Evolutionary conservation across 129 eudicot species (phyloP), one percentile per base, ranked within the genome.

Genomic region (Smallanthus sonchifolius): DNA sequence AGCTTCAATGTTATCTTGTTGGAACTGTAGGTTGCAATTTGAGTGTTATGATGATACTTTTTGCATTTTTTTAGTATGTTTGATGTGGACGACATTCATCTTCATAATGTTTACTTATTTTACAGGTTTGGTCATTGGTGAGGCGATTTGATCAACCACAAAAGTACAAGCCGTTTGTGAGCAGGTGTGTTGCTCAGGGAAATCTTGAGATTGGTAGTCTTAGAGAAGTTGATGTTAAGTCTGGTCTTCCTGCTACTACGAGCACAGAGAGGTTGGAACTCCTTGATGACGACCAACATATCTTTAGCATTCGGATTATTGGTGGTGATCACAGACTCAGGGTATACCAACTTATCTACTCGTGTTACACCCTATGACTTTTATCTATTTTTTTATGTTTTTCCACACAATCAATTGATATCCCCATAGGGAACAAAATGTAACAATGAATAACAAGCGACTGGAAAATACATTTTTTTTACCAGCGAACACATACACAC

Each of bases 241-340:
- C 94, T 7, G 94, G 90, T 35, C 90, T 88, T 69, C 90, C 94
- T 32, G 94, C 88, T 35, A 83, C 94, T 15, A 88, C 88, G 15
- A 85, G 94, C 81, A 85, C 81, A 0, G 94, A 88, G 82, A 81
- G 88, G 75, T 77, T 88, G 83, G 94, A 88, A 73, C 86, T 88
- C 48, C 88, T 88, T 65, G 90, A 88, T 74, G 94, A 88, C 34
- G 79, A 88, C 4, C 84, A 86, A 45, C 95, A 88, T 64, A 77
- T 88, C 72, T 83, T 88, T 16, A 86, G 89, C 71, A 52, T 87
- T 70, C 83, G 86, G 71, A 83, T 88, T 68, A 45, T 88, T 65
- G 94, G 90, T 67, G 94, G 90, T 11, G 94, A 88, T 73, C 94
- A 88, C 84, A 83, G 95, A 61, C 88, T 88, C 55, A 86, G 80